Percentiles rank a stretch among this genome's conserved stretches.
Conservation (phyloP, 139 green algal genomes). For the Tetradesmus obliquus region DNA sequence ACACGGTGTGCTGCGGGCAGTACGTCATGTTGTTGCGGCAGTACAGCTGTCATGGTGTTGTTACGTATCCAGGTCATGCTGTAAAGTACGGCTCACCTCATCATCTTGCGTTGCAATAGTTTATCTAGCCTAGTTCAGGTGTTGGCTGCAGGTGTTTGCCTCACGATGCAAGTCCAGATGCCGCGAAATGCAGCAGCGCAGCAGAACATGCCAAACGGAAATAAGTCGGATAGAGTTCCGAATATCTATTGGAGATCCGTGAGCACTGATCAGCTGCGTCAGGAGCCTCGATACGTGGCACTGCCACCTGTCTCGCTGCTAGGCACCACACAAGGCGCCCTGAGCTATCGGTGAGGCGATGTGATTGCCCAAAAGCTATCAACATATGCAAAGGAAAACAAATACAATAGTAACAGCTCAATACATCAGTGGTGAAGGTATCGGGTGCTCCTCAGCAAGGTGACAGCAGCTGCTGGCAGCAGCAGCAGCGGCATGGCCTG, state of each 20-base stretch:
- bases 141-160: not conserved
- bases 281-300: constrained; percentile 12
- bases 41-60: not conserved
- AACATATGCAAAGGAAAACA: too few relatives aligned
- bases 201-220: not conserved
- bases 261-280: not conserved
- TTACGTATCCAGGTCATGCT: not conserved
- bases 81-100: not conserved
- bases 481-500: not conserved
- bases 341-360: not conserved
- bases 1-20: not conserved
- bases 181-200: not conserved
- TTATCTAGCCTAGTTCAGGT: not conserved
- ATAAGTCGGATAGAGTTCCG: not conserved
- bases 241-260: constrained; percentile 31
- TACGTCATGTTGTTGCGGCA: not conserved
- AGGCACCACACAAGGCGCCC: not conserved
- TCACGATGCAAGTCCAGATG: not conserved
- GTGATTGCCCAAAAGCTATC: not conserved
- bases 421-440: too few relatives aligned
- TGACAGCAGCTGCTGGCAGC: not conserved
- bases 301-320: constrained; percentile 9
- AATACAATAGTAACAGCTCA: too few relatives aligned
- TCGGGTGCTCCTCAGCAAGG: too few relatives aligned
- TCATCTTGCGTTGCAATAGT: too few relatives aligned